phyloP scores from a whole-genome alignment of 129 eudicot species.

The Chrysanthemum lavandulifolium region DNA sequence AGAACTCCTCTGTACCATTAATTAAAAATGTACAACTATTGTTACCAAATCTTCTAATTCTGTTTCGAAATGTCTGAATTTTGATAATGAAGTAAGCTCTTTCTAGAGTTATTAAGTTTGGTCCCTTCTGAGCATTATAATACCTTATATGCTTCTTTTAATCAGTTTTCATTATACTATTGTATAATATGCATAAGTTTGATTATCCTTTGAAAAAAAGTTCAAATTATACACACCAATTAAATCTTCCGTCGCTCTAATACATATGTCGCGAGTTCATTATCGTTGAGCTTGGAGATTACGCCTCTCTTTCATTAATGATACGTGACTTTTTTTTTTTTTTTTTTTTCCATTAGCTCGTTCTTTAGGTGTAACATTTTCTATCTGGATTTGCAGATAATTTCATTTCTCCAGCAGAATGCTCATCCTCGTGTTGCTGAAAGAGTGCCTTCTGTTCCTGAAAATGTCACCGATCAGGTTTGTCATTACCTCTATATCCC shows the following conservation, averaged over 20 bases:
- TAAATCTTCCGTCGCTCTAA: neutral
- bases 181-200: neutral
- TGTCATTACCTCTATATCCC: conserved; percentile 1
- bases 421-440: conserved; percentile 97
- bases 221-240: no score
- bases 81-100: neutral
- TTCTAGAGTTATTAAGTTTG: neutral
- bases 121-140: neutral
- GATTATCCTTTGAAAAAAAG: neutral
- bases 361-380: conserved; percentile 16
- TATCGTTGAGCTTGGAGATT: neutral
- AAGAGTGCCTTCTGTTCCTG: conserved; percentile 83
- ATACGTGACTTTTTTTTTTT: no score
- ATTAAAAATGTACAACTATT: neutral
- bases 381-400: conserved; percentile 57
- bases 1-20: neutral
- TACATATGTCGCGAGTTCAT: neutral
- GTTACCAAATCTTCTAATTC: neutral
- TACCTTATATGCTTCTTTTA: neutral
- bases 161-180: neutral
- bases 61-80: neutral
- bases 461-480: conserved; percentile 98
- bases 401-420: conserved; percentile 93
- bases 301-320: neutral
- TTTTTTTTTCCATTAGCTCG: neutral